phyloP scores from a whole-genome alignment of 768 basidiomycete genomes.

The Dacryopinax spathularia region DNA sequence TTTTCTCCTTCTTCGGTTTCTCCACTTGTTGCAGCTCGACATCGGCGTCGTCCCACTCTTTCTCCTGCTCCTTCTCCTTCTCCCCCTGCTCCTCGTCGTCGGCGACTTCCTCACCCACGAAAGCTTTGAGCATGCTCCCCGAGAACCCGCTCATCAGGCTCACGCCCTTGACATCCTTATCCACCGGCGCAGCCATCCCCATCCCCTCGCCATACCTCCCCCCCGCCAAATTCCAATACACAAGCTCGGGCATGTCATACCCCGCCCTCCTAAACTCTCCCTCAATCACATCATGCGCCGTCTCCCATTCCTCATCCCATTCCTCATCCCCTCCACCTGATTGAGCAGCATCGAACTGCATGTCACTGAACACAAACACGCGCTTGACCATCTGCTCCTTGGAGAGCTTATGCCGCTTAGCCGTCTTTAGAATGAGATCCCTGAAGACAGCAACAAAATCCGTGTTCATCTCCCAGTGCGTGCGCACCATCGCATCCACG shows the following conservation, averaged over 20 bases:
- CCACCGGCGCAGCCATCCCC: constrained; percentile 32
- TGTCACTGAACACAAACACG: constrained; percentile 62
- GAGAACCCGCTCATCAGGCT: constrained; percentile 59
- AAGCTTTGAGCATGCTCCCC: constrained; percentile 53
- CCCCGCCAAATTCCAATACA: constrained; percentile 49
- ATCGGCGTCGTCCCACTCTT: constrained; percentile 14
- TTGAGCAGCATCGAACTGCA: constrained; percentile 51
- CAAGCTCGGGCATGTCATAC: constrained; percentile 58
- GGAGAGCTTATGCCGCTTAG: constrained; percentile 39
- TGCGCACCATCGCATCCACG: constrained; percentile 25
- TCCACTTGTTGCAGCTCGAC: constrained; percentile 28
- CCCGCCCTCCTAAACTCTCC: constrained; percentile 43
- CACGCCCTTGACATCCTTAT: constrained; percentile 42
- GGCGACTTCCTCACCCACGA: constrained; percentile 41
- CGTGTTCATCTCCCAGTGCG: constrained; percentile 45
- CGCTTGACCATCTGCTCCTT: constrained; percentile 63
- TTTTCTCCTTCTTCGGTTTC: constrained; percentile 29
- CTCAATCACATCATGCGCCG: constrained; percentile 45
- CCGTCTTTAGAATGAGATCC: constrained; percentile 47
- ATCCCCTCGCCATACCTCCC: not conserved
- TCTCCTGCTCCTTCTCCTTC: constrained; percentile 28
- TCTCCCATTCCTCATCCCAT: constrained; percentile 34
- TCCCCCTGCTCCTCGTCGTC: constrained; percentile 19
- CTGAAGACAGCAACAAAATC: constrained; percentile 48
- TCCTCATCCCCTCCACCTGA: not conserved